Evolutionary conservation across 345 rosid species (phyloP), one percentile per base, ranked within the genome.

Genomic region (Rhodamnia argentea): DNA sequence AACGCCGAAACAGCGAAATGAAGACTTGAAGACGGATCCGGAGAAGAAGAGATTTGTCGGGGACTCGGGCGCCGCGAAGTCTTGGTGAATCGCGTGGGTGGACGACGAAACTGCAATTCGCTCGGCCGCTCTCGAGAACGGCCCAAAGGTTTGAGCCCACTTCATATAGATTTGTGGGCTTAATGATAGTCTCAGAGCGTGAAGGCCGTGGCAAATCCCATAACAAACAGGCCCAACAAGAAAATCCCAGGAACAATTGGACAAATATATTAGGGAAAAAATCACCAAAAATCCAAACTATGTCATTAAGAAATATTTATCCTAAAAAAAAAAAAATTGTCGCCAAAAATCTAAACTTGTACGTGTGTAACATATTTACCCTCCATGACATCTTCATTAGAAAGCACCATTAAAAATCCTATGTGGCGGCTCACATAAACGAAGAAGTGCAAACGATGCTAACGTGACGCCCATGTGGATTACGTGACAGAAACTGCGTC

Each of bases 371-470:
- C 32, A 7, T 11, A 62, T 62, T 62, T 62, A 29, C 11, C 10
- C 5, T 7, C 22, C 4, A 0, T 7, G 7, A 62, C 0, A 0
- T 1, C 32, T 15, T 24, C 5, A 2, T 57, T 12, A 24, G 4
- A 24, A 57, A 23, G 12, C 13, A 57, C 13, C n/a, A 23, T 57
- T 10, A 24, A 24, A 57, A 57, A 18, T 53, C 56, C 22, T 14
- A 13, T 18, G 18, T 0, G 23, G 11, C 6, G 0, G 12, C 44
- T 29, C 4, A 64, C 1, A 10, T 64, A 23, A 12, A 29, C 1
- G 9, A 10, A 2, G 4, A 4, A 37, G 76, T 62, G 75, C 11
- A 3, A 1, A 29, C 1, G 75, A 15, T 16, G 11, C 9, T 29
- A 0, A 62, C 10, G 0, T 0, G 5, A 22, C 22, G 2, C 18